Evolutionary conservation across 2,329 filamentous ascomycete species (phyloP), one percentile per base, ranked within the genome.

Genomic region (Pseudogymnoascus sp.): DNA sequence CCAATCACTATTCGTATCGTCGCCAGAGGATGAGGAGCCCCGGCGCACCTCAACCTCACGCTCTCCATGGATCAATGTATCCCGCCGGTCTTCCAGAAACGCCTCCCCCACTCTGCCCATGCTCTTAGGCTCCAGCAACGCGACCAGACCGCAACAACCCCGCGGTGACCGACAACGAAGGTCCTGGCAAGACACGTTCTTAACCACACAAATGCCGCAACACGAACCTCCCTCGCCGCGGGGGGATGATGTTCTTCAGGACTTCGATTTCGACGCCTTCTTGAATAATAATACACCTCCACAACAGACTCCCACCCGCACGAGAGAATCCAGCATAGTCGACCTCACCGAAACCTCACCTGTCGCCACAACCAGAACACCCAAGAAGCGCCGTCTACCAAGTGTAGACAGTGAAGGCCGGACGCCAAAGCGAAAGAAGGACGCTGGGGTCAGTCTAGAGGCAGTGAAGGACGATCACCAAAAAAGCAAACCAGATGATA

Each of bases 371-470:
- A 12, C 34, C 12, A 59, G n/a, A 60, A 34, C 61, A 21, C 25
- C 37, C n/a, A 61, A 59, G 44, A 59, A 67, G 56, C 50, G 63
- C 59, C 66, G 36, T 64, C 66, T 38, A 40, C 50, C 23, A 66
- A 66, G 46, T 72, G 72, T 63, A 65, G 71, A 25, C 70, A 69
- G 63, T 67, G 70, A 31, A 53, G 62, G 2, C 46, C 66, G 16
- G 50, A 64, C 18, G 63, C 40, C 3, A 60, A 64, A 60, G 63
- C 28, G 62, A 40, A 56, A 23, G 31, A 63, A 59, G 16, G 14
- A 21, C 5, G 11, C 14, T 12, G 53, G 28, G 21, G 18, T 14
- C 8, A 25, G 12, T 10, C 10, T 12, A 5, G 28, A 23, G 1
- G 31, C 16, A 42, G 18, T 12, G 25, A 61, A 44, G 53, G 37